Evolutionary conservation across 176 grass and related monocot species (phyloP), one percentile per base, ranked within the genome.

Genomic region (Saccharum officinarum): DNA sequence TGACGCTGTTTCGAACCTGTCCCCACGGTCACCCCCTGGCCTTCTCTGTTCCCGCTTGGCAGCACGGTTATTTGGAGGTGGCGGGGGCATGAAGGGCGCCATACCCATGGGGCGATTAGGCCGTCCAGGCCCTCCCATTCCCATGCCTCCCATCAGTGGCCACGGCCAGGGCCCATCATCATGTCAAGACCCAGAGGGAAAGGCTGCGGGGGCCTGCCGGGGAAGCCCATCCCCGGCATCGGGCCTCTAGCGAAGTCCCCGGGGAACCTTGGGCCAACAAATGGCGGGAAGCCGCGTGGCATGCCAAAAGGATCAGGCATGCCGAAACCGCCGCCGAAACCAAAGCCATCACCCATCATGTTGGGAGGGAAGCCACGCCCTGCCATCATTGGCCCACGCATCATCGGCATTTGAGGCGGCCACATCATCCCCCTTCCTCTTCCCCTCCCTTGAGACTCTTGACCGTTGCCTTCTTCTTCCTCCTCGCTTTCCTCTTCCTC

Each of bases 401-500:
- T 61, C 87, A 92, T 87, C 14, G 82, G 93, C 90, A 95, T 92
- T 60, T 98, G 96, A 71, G 97, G 93, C 16, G 84, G 93, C 97
- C 97, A 99, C 81, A 92, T 95, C 83, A 92, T 80, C 67, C 92
- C 88, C 64, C 87, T 92, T 80, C 88, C 89, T 44, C 93, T 90
- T 77, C 87, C 91, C 76, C 93, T 89, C 28, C 90, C 92, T 83
- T 91, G 95, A 46, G 82, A 78, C 70, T 80, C 90, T 57, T 94
- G 93, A 67, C 83, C 91, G 6, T 83, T 90, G 69, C 70, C 82
- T 34, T 94, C 93, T 39, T 96, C 97, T 23, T 95, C 93, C 68
- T 97, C 94, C 81, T 97, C 94, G 1, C 93, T 95, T 91, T 97
- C 94, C 36, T 97, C 94, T 62, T 98, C 97, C 71, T 98, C 96